Evolutionary conservation across 2,329 filamentous ascomycete species (phyloP).

Genomic region (Trichoderma sp.): DNA sequence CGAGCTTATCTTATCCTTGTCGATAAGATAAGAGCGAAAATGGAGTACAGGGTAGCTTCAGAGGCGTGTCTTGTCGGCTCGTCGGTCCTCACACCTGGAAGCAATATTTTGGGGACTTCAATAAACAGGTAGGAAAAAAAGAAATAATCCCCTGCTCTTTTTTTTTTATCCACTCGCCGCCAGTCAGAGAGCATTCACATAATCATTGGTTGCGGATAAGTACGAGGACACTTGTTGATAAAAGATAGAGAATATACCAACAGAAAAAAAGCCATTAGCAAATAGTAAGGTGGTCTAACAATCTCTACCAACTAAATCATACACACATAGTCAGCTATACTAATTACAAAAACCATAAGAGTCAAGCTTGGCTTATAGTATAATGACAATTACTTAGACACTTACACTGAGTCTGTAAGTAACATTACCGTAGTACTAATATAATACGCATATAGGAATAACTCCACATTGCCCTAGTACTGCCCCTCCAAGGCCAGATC

Average conservation of each 20-base stretch:
- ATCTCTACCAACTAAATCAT: background rate
- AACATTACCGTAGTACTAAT: background rate
- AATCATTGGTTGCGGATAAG: too few species aligned
- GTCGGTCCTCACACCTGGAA: background rate
- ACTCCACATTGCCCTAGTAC: background rate
- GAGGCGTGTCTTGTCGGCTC: background rate
- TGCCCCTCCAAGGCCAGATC: background rate
- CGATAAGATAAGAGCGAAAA: background rate
- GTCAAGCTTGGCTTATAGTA: background rate
- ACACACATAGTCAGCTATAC: background rate
- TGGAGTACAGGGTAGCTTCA: background rate
- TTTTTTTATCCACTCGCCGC: background rate
- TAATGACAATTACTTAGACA: background rate
- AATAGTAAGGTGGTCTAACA: background rate
- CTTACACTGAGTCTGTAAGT: background rate
- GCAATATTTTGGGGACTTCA: background rate
- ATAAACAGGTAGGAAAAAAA: background rate
- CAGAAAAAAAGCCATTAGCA: background rate
- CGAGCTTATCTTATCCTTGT: conserved; percentile 6
- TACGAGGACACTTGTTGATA: too few species aligned
- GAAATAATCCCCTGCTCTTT: background rate
- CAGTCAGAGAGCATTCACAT: background rate
- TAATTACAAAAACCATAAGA: background rate
- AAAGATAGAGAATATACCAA: background rate
- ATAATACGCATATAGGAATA: background rate